phyloP scores from a whole-genome alignment of 805 yeast genomes.

The Candida xyloterini region DNA sequence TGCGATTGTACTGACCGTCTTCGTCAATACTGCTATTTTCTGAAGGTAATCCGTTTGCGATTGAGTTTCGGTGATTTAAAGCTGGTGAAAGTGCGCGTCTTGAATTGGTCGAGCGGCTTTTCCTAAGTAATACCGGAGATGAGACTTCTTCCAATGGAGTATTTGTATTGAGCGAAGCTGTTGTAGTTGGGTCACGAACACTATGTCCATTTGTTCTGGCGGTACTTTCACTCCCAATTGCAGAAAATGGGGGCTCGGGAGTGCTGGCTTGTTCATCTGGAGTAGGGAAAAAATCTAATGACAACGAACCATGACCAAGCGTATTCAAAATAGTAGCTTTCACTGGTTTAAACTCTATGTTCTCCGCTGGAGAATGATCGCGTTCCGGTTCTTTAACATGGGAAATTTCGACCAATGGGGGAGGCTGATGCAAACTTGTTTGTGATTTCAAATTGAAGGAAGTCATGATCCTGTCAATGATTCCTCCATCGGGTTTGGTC shows the following conservation, averaged over 20 bases:
- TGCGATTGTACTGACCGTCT: slow-evolving; percentile 15
- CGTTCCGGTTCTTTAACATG: background rate
- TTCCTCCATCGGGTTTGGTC: slow-evolving; percentile 15
- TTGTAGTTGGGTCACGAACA: slow-evolving; percentile 11
- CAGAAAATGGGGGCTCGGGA: slow-evolving; percentile 8
- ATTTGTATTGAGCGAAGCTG: slow-evolving; percentile 15
- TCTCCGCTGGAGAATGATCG: slow-evolving; percentile 21
- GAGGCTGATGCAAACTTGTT: slow-evolving; percentile 15
- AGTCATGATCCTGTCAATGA: slow-evolving; percentile 28
- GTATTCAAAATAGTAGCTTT: slow-evolving; percentile 46
- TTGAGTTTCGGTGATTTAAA: slow-evolving; percentile 7
- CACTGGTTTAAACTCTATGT: slow-evolving; percentile 46
- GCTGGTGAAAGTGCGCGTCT: background rate
- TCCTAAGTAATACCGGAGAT: slow-evolving; percentile 5
- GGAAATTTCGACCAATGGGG: slow-evolving; percentile 1
- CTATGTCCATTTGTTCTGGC: slow-evolving; percentile 7
- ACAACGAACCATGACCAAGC: slow-evolving; percentile 47
- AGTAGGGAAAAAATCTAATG: slow-evolving; percentile 34
- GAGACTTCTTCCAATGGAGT: slow-evolving; percentile 12
- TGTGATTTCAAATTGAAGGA: slow-evolving; percentile 29
- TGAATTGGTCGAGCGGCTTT: slow-evolving; percentile 16
- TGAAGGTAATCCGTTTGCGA: slow-evolving; percentile 8
- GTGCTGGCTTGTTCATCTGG: background rate
- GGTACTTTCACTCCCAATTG: slow-evolving; percentile 6
- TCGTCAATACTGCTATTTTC: slow-evolving; percentile 14